Conservation (phyloP, 306 rosid species). For the Delonix regia region DNA sequence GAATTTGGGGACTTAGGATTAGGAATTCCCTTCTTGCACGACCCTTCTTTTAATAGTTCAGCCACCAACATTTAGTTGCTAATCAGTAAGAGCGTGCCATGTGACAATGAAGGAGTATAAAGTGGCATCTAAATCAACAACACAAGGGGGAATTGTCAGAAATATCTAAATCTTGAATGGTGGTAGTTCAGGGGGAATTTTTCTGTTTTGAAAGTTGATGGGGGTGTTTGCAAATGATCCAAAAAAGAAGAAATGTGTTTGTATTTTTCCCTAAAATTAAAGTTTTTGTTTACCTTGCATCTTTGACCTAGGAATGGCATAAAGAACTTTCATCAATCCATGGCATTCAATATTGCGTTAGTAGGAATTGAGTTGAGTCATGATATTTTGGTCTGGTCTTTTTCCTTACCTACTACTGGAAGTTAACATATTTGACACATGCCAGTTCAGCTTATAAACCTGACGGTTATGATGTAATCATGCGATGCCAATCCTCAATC, state of each 20-base stretch:
- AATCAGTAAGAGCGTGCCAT: background rate
- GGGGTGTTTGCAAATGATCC: background rate
- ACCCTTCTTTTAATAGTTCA: background rate
- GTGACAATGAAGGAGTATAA: background rate
- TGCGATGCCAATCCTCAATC: slow-evolving; percentile 31
- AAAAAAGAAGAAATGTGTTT: background rate
- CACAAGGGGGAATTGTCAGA: background rate
- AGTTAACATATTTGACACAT: slow-evolving; percentile 12
- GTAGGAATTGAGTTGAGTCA: no score
- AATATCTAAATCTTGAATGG: background rate
- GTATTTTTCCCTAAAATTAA: background rate
- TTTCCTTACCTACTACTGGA: slow-evolving; percentile 1
- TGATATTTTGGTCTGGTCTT: no score
- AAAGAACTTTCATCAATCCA: background rate
- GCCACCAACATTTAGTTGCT: background rate
- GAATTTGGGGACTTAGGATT: background rate
- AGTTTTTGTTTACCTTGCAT: background rate
- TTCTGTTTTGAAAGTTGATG: background rate
- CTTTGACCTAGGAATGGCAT: background rate
- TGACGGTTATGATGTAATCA: slow-evolving; percentile 26
- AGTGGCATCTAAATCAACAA: background rate
- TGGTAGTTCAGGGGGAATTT: background rate
- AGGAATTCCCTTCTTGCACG: background rate
- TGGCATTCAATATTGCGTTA: background rate
- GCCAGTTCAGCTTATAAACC: slow-evolving; percentile 33